Base-by-base conservation (phyloP, 352 stramenopile species). In the Elongisporangium prolatum region DNA sequence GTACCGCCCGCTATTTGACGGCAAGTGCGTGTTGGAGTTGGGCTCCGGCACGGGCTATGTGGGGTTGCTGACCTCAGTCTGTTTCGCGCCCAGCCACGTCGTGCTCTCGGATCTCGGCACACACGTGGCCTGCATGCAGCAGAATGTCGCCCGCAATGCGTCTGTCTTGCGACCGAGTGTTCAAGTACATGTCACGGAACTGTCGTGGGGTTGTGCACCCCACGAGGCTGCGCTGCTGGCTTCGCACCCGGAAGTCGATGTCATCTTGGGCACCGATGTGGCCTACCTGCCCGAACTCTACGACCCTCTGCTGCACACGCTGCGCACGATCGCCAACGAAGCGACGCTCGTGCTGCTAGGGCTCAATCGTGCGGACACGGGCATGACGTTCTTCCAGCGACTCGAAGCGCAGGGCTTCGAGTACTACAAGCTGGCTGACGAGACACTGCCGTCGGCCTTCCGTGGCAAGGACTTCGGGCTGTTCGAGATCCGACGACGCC, bases 211-310 rank as follows among this genome's bases (percentile, higher is more conserved):
- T 6, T 71, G 58, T 0, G 21, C 40, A 0, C 60, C 61, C 21
- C 78, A 93, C 50, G 74, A 85, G 52, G 65, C 52, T 13, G 64
- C 67, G 52, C 60, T 91, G 20, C 59, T 91, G 16, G 56, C 72
- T 22, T 71, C 65, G 24, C 56, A 84, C 17, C 28, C 50, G 14
- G 61, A 71, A 18, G 68, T 93, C 7, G 77, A 94, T 60, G 70
- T 91, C 59, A 90, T 94, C 51, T 56, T 94, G 38, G 84, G 84
- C 48, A 94, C 84, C 3, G 84, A 94, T 54, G 82, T 94, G 34
- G 84, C 84, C 22, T 94, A 94, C 61, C 59, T 86, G 18, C 60
- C 61, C 16, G 82, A 92, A 58, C 67, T 92, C 24, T 90, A 94
- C 69, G 84, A 81, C 44, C 82, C 84, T 28, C 67, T 92, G 59